Evolutionary conservation across 108 stramenopile species (phyloP), one percentile per base, ranked within the genome.

Genomic region (Cyclotella atomus): DNA sequence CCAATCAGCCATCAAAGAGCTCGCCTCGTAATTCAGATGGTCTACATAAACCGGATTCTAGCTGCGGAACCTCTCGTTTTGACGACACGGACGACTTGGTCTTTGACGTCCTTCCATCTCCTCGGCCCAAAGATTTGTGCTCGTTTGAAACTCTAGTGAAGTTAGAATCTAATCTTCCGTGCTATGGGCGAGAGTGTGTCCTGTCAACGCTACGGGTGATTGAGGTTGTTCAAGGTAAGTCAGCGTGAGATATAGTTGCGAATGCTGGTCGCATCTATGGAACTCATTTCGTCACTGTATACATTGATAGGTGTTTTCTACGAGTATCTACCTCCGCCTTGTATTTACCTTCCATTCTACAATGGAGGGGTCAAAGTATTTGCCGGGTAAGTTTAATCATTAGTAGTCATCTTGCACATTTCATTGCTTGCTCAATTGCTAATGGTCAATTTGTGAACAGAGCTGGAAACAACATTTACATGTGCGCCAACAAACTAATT

Each of bases 291-390:
- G 12, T 41, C 12, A 7, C 38, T 41, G 7, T 41, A 41, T 41
- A 7, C n/a, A n/a, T n/a, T n/a, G n/a, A 41, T 41, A 47, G 41
- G 71, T 4, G 60, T 85, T 10, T 88, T 63, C 38, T 91, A 85
- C 59, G 90, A 88, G 44, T 87, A 88, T 60, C 52, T 88, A 0
- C 86, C 50, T 29, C 41, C 38, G 15, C 77, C 88, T 1, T 91
- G 90, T 73, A 88, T 91, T 0, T 23, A 87, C 20, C 70, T 81
- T 45, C 78, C 86, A 2, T 88, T 86, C 27, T 87, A 76, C 54
- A 21, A 73, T 9, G 60, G 64, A 57, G 30, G 64, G n/a, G 72
- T 57, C 17, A 75, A 60, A 35, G 72, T 80, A 20, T 53, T 59
- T 60, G 2, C 66, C 24, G 67, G 67, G 32, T 65, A 29, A 65